phyloP scores from a whole-genome alignment of 2,329 filamentous ascomycete species.

The Diplodia mutila region DNA sequence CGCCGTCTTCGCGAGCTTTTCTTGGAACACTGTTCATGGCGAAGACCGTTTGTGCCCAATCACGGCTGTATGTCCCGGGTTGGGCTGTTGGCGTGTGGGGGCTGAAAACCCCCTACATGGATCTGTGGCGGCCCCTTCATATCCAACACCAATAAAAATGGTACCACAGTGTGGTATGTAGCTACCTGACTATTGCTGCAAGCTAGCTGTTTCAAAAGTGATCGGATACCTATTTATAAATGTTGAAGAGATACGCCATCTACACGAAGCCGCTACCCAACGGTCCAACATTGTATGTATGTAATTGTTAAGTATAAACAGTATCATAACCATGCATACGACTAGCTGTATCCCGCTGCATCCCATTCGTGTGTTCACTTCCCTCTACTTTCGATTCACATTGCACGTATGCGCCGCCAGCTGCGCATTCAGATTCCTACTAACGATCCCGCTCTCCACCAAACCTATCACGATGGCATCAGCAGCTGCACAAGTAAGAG shows the following conservation, averaged over 20 bases:
- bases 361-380: background rate
- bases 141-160: background rate
- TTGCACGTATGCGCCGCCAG: constrained; percentile 4
- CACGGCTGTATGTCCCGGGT: background rate
- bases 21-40: background rate
- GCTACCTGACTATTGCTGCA: background rate
- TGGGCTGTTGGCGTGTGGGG: background rate
- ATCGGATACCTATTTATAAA: too few relatives aligned
- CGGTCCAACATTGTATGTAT: background rate
- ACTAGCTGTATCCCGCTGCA: background rate
- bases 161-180: background rate
- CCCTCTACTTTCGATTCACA: background rate
- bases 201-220: too few relatives aligned
- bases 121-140: too few relatives aligned
- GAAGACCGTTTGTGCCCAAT: background rate
- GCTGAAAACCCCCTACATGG: background rate
- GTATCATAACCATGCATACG: background rate
- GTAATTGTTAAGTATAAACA: background rate
- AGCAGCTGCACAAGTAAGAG: too few relatives aligned
- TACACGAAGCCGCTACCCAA: background rate
- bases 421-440: constrained; percentile 28
- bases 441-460: constrained; percentile 32
- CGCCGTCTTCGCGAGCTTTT: background rate
- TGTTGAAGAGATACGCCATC: background rate
- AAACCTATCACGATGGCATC: constrained; percentile 13